phyloP scores from a whole-genome alignment of 23 red algal species.

The Cyanidiococcus yangmingshanensis region DNA sequence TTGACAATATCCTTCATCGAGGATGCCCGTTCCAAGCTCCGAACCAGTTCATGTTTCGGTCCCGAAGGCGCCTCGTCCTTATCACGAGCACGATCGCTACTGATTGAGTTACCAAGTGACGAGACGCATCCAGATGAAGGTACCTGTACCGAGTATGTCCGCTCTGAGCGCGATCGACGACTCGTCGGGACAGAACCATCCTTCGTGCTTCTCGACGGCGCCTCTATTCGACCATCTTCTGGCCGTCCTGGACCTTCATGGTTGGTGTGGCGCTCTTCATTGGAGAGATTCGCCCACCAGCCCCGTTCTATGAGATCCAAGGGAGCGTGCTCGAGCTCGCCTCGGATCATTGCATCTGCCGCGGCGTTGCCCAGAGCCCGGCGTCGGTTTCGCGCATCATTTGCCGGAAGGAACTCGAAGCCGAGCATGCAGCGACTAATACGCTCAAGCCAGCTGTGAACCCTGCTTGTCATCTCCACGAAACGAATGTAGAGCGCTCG shows the following conservation, averaged over 20 bases:
- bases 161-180: not conserved
- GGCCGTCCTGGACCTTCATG: not conserved
- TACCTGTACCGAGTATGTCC: not conserved
- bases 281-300: conserved; percentile 17
- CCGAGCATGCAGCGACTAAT: not conserved
- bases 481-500: not conserved
- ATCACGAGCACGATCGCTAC: not conserved
- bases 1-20: not conserved
- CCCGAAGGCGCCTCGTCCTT: not conserved
- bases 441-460: not conserved
- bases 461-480: not conserved
- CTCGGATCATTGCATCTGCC: conserved; percentile 5
- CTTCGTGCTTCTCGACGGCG: not conserved
- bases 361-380: conserved; percentile 15
- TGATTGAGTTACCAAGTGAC: not conserved
- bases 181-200: not conserved
- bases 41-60: too few species aligned
- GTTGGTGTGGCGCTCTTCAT: not conserved
- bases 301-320: conserved; percentile 2
- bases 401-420: not conserved
- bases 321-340: conserved; percentile 11
- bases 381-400: not conserved
- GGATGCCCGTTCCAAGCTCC: not conserved
- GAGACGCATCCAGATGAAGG: not conserved
- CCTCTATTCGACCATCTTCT: not conserved